Evolutionary conservation across 2,329 filamentous ascomycete species (phyloP).

Genomic region (Claviceps pazoutovae): DNA sequence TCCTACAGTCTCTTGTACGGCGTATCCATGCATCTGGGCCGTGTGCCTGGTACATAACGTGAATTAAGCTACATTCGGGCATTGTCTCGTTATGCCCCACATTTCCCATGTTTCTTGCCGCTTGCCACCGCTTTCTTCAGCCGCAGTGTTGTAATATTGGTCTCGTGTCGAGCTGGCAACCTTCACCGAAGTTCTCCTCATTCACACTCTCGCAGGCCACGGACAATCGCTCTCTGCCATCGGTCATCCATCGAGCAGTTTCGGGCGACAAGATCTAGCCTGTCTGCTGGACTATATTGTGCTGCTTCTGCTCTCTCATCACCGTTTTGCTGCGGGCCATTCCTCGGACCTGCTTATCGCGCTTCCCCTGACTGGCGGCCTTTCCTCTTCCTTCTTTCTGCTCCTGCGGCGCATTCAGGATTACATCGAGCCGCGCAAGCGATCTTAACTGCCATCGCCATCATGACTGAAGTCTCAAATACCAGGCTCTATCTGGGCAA

Average conservation of each 20-base stretch:
- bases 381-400: not conserved
- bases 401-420: slow-evolving; percentile 2
- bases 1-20: too few species aligned
- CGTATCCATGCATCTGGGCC: too few species aligned
- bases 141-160: slow-evolving; percentile 6
- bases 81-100: not conserved
- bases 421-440: not conserved
- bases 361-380: not conserved
- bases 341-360: slow-evolving; percentile 2
- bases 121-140: slow-evolving; percentile 6
- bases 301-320: not conserved
- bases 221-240: not conserved
- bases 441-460: slow-evolving; percentile 16
- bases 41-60: not conserved
- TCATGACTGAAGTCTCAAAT: slow-evolving; percentile 73
- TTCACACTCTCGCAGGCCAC: not conserved
- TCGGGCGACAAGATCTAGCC: not conserved
- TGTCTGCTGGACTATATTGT: not conserved
- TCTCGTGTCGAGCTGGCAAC: slow-evolving; percentile 3
- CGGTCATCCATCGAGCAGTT: not conserved
- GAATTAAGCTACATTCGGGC: not conserved
- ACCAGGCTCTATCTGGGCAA: slow-evolving; percentile 97
- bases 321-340: not conserved
- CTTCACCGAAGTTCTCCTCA: slow-evolving; percentile 4
- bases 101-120: slow-evolving; percentile 4